These are phyloP conservation scores for Maudiozyma bulderi DNA, from an alignment of 805 yeast species.

Conservation along the genomic window DNA sequence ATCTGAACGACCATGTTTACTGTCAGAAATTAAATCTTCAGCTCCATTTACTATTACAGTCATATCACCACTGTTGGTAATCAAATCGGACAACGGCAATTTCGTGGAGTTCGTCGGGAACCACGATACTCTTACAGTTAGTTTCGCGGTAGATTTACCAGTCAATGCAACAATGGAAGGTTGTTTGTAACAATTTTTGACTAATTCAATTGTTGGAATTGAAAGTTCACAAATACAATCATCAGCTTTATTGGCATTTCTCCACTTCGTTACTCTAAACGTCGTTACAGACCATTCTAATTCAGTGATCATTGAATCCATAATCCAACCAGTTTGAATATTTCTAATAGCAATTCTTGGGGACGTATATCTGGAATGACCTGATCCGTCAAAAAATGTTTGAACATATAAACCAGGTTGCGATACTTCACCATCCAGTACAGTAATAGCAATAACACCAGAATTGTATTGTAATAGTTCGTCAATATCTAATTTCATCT, in stretches of 20 bases:
- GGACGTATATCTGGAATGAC: conserved; percentile 49
- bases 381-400: conserved; percentile 60
- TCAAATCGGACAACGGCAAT: conserved; percentile 61
- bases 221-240: conserved; percentile 48
- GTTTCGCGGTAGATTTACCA: conserved; percentile 40
- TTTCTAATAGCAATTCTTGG: conserved; percentile 32
- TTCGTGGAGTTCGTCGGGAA: conserved; percentile 52
- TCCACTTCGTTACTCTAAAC: conserved; percentile 48
- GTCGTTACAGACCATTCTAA: conserved; percentile 57
- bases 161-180: conserved; percentile 44
- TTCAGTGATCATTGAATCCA: conserved; percentile 63
- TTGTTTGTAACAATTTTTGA: conserved; percentile 48
- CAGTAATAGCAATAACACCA: conserved; percentile 62
- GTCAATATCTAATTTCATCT: conserved; percentile 43
- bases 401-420: conserved; percentile 56
- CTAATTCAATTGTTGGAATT: conserved; percentile 51
- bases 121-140: conserved; percentile 56
- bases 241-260: conserved; percentile 41
- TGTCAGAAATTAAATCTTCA: conserved; percentile 60
- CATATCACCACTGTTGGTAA: conserved; percentile 61
- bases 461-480: conserved; percentile 47
- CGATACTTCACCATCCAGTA: conserved; percentile 45
- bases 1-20: conserved; percentile 80
- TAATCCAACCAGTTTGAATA: conserved; percentile 36
- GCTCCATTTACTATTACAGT: conserved; percentile 52